Evolutionary conservation across 2,329 filamentous ascomycete genomes (phyloP).

Genomic region (Endoconidiophora polonica): DNA sequence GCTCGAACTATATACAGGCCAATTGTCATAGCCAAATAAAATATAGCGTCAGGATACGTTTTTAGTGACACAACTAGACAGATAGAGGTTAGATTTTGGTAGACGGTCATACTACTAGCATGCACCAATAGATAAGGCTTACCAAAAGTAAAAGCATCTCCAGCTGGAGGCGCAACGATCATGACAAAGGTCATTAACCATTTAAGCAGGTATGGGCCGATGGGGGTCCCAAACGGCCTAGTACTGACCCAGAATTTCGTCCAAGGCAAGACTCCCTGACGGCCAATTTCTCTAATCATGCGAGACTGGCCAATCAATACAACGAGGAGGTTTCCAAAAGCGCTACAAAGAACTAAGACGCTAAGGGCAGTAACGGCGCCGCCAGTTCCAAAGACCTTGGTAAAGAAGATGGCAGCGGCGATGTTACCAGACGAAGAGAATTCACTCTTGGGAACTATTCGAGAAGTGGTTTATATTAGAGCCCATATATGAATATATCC

Average conservation of each 20-base stretch:
- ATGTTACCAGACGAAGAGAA: slow-evolving; percentile 36
- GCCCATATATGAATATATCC: too few species aligned
- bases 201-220: slow-evolving; percentile 41
- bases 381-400: slow-evolving; percentile 35
- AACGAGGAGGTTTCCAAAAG: slow-evolving; percentile 42
- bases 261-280: slow-evolving; percentile 45
- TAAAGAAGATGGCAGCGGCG: slow-evolving; percentile 42
- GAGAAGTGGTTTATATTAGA: not conserved
- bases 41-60: slow-evolving; percentile 41
- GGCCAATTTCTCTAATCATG: slow-evolving; percentile 42
- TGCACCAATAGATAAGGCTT: slow-evolving; percentile 13
- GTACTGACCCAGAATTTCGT: slow-evolving; percentile 46
- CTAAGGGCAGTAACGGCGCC: slow-evolving; percentile 36
- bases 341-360: slow-evolving; percentile 37
- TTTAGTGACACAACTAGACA: slow-evolving; percentile 37
- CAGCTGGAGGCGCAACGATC: slow-evolving; percentile 42
- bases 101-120: not conserved
- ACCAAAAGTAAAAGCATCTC: slow-evolving; percentile 48
- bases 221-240: slow-evolving; percentile 43
- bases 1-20: slow-evolving; percentile 42
- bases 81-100: not conserved
- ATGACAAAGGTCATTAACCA: slow-evolving; percentile 41
- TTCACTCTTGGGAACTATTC: slow-evolving; percentile 31
- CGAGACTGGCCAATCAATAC: slow-evolving; percentile 38
- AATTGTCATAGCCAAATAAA: slow-evolving; percentile 36